Conservation (phyloP, 169 alveolate species). For the Miamiensis avidus region DNA sequence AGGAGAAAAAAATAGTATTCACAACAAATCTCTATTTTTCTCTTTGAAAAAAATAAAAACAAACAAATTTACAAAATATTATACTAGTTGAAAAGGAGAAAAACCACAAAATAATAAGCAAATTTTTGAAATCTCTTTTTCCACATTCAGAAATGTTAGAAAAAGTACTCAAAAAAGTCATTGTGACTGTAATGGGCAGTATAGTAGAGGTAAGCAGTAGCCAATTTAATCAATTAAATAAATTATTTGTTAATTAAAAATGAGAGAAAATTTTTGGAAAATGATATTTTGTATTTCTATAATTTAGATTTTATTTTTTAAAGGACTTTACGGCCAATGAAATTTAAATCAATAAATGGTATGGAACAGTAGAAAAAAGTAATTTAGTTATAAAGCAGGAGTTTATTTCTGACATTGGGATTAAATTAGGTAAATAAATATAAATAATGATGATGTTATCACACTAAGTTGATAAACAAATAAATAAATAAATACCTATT, state of each 20-base stretch:
- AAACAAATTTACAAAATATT: too few relatives aligned
- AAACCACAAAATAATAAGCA: not conserved
- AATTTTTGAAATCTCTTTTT: too few relatives aligned
- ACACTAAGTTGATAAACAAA: too few relatives aligned
- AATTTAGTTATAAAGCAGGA: not conserved
- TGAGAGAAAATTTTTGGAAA: too few relatives aligned
- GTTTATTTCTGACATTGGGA: not conserved
- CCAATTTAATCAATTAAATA: too few relatives aligned
- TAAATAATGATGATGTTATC: too few relatives aligned
- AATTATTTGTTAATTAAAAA: too few relatives aligned
- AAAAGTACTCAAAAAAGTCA: not conserved
- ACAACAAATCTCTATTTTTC: too few relatives aligned
- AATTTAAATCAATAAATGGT: not conserved
- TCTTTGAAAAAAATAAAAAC: too few relatives aligned
- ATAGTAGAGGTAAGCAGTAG: not conserved
- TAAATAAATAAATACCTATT: too few relatives aligned
- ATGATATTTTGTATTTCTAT: too few relatives aligned
- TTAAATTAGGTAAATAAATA: not conserved
- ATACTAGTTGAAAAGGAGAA: not conserved
- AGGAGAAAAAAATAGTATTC: too few relatives aligned
- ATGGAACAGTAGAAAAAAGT: not conserved
- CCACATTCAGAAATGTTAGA: not conserved
- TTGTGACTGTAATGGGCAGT: not conserved
- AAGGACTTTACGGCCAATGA: not conserved
- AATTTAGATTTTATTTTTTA: not conserved